phyloP scores from a whole-genome alignment of 1,284 basidiomycete genomes.

The Rhizopogon parksii region DNA sequence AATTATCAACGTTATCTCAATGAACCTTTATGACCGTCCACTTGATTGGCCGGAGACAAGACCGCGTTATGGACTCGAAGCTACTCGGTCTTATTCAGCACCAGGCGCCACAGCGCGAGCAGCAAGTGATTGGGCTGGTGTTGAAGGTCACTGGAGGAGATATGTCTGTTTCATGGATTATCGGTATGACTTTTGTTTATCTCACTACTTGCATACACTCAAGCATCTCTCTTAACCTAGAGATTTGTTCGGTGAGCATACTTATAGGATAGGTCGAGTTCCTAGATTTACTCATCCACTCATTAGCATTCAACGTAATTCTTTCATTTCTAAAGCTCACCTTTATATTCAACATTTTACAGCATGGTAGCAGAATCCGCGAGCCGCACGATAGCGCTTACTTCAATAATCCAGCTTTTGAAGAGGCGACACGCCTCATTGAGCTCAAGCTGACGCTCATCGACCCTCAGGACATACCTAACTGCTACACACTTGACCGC shows the following conservation, averaged over 20 bases:
- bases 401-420: conserved; percentile 50
- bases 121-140: conserved; percentile 58
- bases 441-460: conserved; percentile 49
- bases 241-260: conserved; percentile 47
- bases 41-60: conserved; percentile 29
- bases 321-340: conserved; percentile 2
- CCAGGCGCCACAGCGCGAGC: conserved; percentile 30
- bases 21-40: conserved; percentile 50
- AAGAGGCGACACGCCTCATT: conserved; percentile 58
- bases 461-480: conserved; percentile 25
- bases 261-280: conserved; percentile 1
- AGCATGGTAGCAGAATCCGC: conserved; percentile 33
- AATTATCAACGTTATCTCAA: conserved; percentile 49
- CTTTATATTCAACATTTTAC: conserved; percentile 6
- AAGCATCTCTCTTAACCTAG: conserved; percentile 23
- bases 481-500: conserved; percentile 16
- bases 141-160: conserved; percentile 62
- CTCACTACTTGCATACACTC: neutral
- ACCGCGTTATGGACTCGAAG: conserved; percentile 45
- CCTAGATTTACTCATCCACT: conserved; percentile 5
- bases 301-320: conserved; percentile 56
- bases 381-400: conserved; percentile 39
- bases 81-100: conserved; percentile 46
- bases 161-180: conserved; percentile 73
- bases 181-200: conserved; percentile 35